Evolutionary conservation across 106 monocot species (phyloP), one percentile per base, ranked within the genome.

Genomic region (Platanthera zijinensis): DNA sequence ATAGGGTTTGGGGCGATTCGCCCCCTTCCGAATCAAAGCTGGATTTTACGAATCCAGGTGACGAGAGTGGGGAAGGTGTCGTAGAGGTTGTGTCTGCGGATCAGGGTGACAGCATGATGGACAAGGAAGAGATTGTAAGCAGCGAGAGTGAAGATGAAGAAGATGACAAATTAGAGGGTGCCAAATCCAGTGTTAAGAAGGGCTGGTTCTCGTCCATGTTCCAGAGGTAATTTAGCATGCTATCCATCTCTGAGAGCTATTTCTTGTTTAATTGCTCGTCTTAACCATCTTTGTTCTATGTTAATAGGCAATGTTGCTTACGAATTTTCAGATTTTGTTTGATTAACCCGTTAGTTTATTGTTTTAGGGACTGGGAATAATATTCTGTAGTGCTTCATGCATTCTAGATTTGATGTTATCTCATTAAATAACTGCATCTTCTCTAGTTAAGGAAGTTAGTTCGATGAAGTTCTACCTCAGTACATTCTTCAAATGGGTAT

Each of bases 21-120:
- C 69, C 39, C 3, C 32, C 80, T 4, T 78, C 91, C 0, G 78
- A 91, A 80, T 51, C 80, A 70, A 94, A 77, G 80, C 72, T 97
- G 84, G 97, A 97, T 87, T 97, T 89, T 68, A 89, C 97, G 0
- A 89, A 93, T 83, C 87, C 87, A 49, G 84, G 50, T 18, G 75
- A 89, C 82, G 89, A 88, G 85, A 86, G 86, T 94, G 97, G 94
- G 88, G 89, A 91, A 21, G 84, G 57, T 75, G 17, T 78, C 48
- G 75, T 46, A 30, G 87, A 89, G 50, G 82, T 85, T 52, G 84
- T 86, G 64, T 78, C 69, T n/a, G 89, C 82, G 45, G 77, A 82
- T 71, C 83, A 87, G 73, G 97, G 97, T 56, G 88, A 94, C 78
- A 97, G 97, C 83, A 91, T 94, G 97, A 97, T 97, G 97, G 97